These are phyloP conservation scores for Neofusicoccum sp. DNA, from an alignment of 2,329 filamentous ascomycete species.

Conservation along the genomic window DNA sequence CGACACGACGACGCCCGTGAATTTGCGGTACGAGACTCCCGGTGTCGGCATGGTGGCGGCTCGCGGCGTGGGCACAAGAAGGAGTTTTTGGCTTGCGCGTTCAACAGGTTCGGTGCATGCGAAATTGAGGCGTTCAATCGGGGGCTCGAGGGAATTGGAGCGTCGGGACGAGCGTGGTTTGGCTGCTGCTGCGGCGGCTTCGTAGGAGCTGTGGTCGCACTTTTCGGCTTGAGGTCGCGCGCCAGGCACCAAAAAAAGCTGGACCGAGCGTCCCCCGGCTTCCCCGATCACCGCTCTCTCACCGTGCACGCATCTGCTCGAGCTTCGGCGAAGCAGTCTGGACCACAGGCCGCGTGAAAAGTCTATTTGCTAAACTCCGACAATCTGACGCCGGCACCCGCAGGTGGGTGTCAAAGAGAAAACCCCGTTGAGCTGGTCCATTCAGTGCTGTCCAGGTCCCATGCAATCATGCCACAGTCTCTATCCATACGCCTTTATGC, in stretches of 20 bases:
- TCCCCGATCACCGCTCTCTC: background rate
- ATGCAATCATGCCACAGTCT: conserved; percentile 12
- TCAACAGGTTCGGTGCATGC: background rate
- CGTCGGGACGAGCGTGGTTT: background rate
- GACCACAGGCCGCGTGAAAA: background rate
- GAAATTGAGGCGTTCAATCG: background rate
- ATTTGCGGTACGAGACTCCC: conserved; percentile 24
- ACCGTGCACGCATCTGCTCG: background rate
- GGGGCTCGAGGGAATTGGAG: background rate
- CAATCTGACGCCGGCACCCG: background rate
- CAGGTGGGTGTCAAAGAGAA: background rate
- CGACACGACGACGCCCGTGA: conserved; percentile 68
- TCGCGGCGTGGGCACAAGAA: background rate
- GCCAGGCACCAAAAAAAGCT: background rate
- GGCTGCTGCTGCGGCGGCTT: background rate
- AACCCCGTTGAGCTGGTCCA: background rate
- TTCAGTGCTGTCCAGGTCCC: background rate
- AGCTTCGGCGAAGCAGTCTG: background rate
- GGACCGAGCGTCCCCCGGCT: background rate
- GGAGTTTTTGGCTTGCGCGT: background rate
- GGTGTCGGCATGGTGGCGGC: conserved; percentile 8
- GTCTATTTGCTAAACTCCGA: conserved; percentile 1
- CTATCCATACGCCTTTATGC: conserved; percentile 5
- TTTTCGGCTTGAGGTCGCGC: conserved; percentile 4
- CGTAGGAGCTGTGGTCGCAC: background rate